Evolutionary conservation across 495 filamentous ascomycete species (phyloP).

Genomic region (Trichoderma asperelloides): DNA sequence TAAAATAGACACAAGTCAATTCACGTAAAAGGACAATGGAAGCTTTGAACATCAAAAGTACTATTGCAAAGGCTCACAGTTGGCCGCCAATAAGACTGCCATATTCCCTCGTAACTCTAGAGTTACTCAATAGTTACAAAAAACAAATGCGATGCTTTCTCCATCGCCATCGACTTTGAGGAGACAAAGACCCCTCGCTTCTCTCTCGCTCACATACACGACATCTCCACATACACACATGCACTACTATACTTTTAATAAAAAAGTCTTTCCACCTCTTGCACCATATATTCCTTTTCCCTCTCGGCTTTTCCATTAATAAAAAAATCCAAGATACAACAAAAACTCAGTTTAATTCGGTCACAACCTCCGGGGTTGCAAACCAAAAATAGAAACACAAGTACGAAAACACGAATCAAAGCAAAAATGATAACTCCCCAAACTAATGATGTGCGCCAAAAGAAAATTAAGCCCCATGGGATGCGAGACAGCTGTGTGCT

Average conservation of each 20-base stretch:
- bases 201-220: not conserved
- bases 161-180: not conserved
- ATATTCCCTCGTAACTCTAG: not conserved
- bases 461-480: not conserved
- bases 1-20: not conserved
- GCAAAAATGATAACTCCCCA: not conserved
- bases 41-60: not conserved
- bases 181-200: not conserved
- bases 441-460: not conserved
- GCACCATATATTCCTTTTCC: slow-evolving; percentile 2
- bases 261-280: slow-evolving; percentile 3
- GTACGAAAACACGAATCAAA: not conserved
- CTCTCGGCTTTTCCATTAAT: not conserved
- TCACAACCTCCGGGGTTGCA: not conserved
- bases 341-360: not conserved
- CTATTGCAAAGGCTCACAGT: slow-evolving; percentile 3
- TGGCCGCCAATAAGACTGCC: not conserved
- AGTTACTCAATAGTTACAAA: slow-evolving; percentile 1
- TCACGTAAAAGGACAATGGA: not conserved
- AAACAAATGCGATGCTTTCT: not conserved
- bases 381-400: not conserved
- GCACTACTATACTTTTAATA: slow-evolving; percentile 1
- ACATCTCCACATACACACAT: not conserved
- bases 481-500: not conserved
- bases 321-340: not conserved